phyloP scores from a whole-genome alignment of 768 basidiomycete species.

The Crepidotus variabilis region DNA sequence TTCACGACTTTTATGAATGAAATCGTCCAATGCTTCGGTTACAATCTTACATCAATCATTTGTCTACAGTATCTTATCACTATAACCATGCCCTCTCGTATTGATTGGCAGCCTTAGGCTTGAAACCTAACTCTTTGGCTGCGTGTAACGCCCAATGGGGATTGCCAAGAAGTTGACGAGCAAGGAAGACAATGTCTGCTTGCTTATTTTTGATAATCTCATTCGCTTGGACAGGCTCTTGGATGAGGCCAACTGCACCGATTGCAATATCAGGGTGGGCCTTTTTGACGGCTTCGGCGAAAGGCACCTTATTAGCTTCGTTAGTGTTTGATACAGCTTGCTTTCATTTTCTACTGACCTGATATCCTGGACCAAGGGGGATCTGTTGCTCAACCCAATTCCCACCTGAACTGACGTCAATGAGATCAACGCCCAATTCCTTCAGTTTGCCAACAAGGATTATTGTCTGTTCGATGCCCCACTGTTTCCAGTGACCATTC shows the following conservation, averaged over 20 bases:
- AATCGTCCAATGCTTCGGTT: neutral
- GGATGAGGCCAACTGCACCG: slow-evolving; percentile 73
- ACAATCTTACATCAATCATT: neutral
- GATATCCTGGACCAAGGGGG: slow-evolving; percentile 51
- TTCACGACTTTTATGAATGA: neutral
- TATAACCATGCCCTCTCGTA: slow-evolving; percentile 57
- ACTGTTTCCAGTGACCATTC: slow-evolving; percentile 56
- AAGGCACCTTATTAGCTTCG: slow-evolving; percentile 51
- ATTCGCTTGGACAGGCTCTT: slow-evolving; percentile 49
- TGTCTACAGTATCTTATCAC: neutral
- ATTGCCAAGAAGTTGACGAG: slow-evolving; percentile 61
- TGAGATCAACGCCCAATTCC: slow-evolving; percentile 66
- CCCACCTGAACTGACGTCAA: slow-evolving; percentile 71
- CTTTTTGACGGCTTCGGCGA: slow-evolving; percentile 63
- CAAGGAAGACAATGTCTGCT: slow-evolving; percentile 66
- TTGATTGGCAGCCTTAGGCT: slow-evolving; percentile 68
- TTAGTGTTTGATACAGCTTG: neutral
- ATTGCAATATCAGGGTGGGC: slow-evolving; percentile 51
- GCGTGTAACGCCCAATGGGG: slow-evolving; percentile 64
- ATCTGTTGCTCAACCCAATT: slow-evolving; percentile 64
- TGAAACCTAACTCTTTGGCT: slow-evolving; percentile 58
- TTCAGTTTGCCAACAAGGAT: slow-evolving; percentile 51
- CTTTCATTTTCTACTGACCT: slow-evolving; percentile 33
- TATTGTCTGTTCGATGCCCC: slow-evolving; percentile 78
- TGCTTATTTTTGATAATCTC: slow-evolving; percentile 60